Conservation (phyloP, 2,329 filamentous ascomycete species). For the Botryotinia narcissicola region DNA sequence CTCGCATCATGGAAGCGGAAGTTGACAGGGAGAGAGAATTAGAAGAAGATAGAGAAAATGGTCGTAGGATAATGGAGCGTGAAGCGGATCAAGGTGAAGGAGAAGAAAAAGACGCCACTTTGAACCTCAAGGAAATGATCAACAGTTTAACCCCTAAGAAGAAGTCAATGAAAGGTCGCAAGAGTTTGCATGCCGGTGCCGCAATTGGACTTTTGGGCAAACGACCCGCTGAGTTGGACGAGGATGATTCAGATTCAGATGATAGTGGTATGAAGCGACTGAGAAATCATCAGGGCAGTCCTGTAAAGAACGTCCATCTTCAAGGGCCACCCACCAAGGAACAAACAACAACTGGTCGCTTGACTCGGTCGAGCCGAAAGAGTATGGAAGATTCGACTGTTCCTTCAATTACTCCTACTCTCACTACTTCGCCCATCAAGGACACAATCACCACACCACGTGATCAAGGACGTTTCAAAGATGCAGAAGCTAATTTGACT, state of each 20-base stretch:
- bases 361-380: slow-evolving; percentile 50
- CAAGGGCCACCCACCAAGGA: slow-evolving; percentile 67
- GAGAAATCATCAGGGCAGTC: slow-evolving; percentile 69
- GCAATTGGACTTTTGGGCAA: slow-evolving; percentile 73
- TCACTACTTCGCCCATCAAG: slow-evolving; percentile 50
- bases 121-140: slow-evolving; percentile 74
- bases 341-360: slow-evolving; percentile 61
- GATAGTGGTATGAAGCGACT: slow-evolving; percentile 65
- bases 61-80: slow-evolving; percentile 53
- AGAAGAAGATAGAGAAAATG: slow-evolving; percentile 60
- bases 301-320: slow-evolving; percentile 71
- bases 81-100: slow-evolving; percentile 47
- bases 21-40: slow-evolving; percentile 60
- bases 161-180: slow-evolving; percentile 62
- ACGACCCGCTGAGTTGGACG: slow-evolving; percentile 68
- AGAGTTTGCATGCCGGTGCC: slow-evolving; percentile 74
- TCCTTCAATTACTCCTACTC: slow-evolving; percentile 44
- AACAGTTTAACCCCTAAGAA: slow-evolving; percentile 75
- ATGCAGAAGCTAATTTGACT: slow-evolving; percentile 44
- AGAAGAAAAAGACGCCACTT: slow-evolving; percentile 60
- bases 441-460: slow-evolving; percentile 53
- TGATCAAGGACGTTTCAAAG: slow-evolving; percentile 53
- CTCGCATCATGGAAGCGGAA: slow-evolving; percentile 59
- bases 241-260: slow-evolving; percentile 59
- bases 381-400: slow-evolving; percentile 45